Evolutionary conservation across 257 asterid genomes (phyloP).

Genomic region (Linaria vulgaris): DNA sequence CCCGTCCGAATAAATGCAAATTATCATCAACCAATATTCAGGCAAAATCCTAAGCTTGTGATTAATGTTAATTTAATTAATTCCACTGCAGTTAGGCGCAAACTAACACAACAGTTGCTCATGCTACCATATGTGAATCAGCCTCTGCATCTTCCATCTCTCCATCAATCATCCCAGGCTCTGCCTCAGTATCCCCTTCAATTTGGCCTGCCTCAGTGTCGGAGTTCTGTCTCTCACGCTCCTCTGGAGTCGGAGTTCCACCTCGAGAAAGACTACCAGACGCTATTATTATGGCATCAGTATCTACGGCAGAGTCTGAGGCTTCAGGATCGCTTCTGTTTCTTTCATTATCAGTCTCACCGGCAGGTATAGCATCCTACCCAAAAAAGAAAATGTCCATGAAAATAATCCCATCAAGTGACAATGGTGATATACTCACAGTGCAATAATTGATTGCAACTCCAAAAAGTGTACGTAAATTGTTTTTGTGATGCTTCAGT

Average conservation of each 20-base stretch:
- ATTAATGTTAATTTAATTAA: too few relatives aligned
- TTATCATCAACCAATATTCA: background rate
- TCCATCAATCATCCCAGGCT: constrained; percentile 52
- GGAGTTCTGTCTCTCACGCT: constrained; percentile 58
- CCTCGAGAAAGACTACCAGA: constrained; percentile 52
- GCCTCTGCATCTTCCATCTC: constrained; percentile 60
- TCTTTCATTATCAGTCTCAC: constrained; percentile 60
- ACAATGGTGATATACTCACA: too few relatives aligned
- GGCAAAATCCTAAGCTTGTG: background rate
- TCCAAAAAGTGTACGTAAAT: background rate
- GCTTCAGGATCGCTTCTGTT: constrained; percentile 53
- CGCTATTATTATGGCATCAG: constrained; percentile 43
- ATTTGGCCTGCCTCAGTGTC: constrained; percentile 70
- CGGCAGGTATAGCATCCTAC: constrained; percentile 51
- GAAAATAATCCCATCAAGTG: too few relatives aligned
- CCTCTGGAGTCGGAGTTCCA: constrained; percentile 75
- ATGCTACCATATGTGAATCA: constrained; percentile 53
- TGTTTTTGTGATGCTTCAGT: background rate
- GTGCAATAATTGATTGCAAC: background rate
- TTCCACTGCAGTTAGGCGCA: background rate
- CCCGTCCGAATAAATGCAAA: too few relatives aligned
- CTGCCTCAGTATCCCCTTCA: constrained; percentile 48
- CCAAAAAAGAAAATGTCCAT: background rate
- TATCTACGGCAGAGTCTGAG: constrained; percentile 45
- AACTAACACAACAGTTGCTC: constrained; percentile 14